phyloP scores from a whole-genome alignment of 805 yeast species.

The Sugiyamaella boreocaroliniensis region DNA sequence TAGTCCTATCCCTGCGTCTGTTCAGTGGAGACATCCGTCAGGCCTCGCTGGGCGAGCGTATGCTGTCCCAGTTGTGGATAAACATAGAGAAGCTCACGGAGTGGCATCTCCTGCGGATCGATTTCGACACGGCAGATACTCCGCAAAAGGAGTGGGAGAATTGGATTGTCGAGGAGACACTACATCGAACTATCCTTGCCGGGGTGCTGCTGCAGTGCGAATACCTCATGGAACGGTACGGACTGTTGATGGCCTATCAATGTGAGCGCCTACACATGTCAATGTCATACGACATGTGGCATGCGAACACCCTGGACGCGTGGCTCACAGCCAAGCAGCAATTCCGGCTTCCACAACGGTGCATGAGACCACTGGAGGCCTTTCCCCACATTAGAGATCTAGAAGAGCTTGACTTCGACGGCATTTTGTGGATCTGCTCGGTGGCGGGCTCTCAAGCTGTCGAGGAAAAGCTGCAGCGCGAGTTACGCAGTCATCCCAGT shows the following conservation, averaged over 20 bases:
- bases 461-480: not conserved
- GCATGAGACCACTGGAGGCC: not conserved
- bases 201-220: not conserved
- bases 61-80: not conserved
- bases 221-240: not conserved
- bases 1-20: constrained; percentile 6
- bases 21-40: constrained; percentile 7
- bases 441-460: not conserved
- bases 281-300: not conserved
- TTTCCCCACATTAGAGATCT: not conserved
- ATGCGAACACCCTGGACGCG: not conserved
- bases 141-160: not conserved
- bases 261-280: not conserved
- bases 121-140: not conserved
- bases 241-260: not conserved
- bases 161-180: not conserved
- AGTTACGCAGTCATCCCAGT: not conserved
- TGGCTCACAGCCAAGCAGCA: not conserved
- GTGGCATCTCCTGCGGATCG: not conserved
- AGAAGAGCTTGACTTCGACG: not conserved
- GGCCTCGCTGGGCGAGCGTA: constrained; percentile 3
- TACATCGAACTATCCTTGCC: not conserved
- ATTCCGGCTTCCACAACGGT: not conserved
- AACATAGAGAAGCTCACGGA: not conserved
- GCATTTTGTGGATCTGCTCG: not conserved